Percentiles rank a stretch among this genome's conserved stretches.
Conservation (phyloP, 352 stramenopile species). For the Phytophthora sojae region DNA sequence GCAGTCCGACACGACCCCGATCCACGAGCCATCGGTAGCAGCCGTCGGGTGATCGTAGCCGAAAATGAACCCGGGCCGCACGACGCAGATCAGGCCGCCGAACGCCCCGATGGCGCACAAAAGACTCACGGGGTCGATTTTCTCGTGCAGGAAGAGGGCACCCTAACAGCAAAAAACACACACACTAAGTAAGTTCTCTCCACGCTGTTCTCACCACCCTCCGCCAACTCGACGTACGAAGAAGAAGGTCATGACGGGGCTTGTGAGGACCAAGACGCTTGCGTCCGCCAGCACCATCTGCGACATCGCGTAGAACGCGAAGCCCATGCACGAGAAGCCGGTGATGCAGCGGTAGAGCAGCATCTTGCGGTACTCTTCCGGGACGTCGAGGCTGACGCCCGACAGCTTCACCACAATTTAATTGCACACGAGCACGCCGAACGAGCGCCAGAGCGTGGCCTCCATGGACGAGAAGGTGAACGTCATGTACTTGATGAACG, state of each 20-base stretch:
- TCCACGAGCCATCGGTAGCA: constrained; percentile 27
- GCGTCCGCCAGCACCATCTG: constrained; percentile 82
- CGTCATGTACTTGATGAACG: constrained; percentile 77
- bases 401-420: constrained; percentile 43
- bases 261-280: constrained; percentile 66
- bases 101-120: constrained; percentile 47
- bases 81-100: constrained; percentile 55
- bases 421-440: constrained; percentile 62
- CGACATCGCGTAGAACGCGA: constrained; percentile 76
- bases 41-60: constrained; percentile 28
- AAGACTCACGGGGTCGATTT: constrained; percentile 51
- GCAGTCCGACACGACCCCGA: constrained; percentile 44
- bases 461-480: constrained; percentile 80
- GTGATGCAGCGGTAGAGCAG: constrained; percentile 62
- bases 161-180: constrained; percentile 25
- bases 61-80: constrained; percentile 54
- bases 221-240: constrained; percentile 17
- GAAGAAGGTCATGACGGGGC: constrained; percentile 37
- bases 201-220: not conserved
- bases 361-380: constrained; percentile 45
- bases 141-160: constrained; percentile 48
- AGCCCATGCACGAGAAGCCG: constrained; percentile 71
- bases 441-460: constrained; percentile 75
- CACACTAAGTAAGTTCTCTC: constrained; percentile 21
- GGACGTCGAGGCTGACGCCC: constrained; percentile 48